phyloP scores from a whole-genome alignment of 2,329 filamentous ascomycete species.

The Aspergillaceae sp. region DNA sequence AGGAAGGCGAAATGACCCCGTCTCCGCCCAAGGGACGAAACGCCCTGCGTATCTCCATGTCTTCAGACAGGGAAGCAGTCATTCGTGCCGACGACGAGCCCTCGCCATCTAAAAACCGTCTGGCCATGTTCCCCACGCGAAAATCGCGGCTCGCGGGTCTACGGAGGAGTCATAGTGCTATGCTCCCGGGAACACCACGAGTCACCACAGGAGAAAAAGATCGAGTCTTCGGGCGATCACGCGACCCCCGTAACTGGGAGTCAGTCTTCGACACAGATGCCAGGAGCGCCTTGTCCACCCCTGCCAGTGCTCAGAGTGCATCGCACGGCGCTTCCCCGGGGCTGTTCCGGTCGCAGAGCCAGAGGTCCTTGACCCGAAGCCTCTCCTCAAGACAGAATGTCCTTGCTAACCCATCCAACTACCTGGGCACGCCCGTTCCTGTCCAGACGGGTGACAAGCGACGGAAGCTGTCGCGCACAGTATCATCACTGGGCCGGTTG shows the following conservation, averaged over 20 bases:
- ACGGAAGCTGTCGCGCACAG: conserved; percentile 52
- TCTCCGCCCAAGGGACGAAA: conserved; percentile 34
- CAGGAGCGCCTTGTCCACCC: conserved; percentile 69
- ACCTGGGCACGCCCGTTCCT: conserved; percentile 45
- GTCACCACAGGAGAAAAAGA: conserved; percentile 42
- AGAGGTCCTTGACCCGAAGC: conserved; percentile 41
- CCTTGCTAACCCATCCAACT: conserved; percentile 26
- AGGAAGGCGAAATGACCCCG: conserved; percentile 32
- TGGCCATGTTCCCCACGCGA: conserved; percentile 40
- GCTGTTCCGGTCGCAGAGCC: conserved; percentile 64
- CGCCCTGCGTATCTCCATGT: conserved; percentile 69
- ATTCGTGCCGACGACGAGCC: conserved; percentile 64
- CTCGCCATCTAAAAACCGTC: conserved; percentile 52
- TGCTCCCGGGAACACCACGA: conserved; percentile 51
- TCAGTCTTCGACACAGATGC: conserved; percentile 76
- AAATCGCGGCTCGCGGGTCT: conserved; percentile 47
- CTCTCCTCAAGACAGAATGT: conserved; percentile 48
- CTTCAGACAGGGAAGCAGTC: conserved; percentile 83
- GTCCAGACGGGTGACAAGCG: conserved; percentile 44
- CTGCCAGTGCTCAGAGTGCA: conserved; percentile 67
- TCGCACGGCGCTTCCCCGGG: conserved; percentile 62
- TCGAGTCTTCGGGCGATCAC: conserved; percentile 63
- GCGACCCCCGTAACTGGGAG: conserved; percentile 84
- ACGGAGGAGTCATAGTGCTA: conserved; percentile 63
- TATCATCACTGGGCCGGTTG: conserved; percentile 55